Conservation (phyloP, 225 moss, liverwort and hornwort species). For the Physcomitrium patens region DNA sequence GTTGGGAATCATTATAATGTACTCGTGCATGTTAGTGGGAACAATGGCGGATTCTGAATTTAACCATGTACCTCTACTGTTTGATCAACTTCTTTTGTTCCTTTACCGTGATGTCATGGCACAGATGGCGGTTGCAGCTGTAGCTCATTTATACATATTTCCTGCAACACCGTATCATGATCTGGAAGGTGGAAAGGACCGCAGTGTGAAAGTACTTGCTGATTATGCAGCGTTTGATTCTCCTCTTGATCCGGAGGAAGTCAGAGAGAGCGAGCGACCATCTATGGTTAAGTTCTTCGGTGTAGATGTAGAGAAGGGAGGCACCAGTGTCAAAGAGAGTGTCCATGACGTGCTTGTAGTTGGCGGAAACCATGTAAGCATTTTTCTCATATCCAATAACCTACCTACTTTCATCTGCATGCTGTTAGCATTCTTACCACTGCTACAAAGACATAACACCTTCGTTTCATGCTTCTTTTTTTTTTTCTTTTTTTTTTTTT, state of each 20-base stretch:
- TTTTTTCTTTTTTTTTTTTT: too few species aligned
- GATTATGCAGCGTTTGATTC: slow-evolving; percentile 96
- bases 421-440: neutral
- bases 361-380: slow-evolving; percentile 90
- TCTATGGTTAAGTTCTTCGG: slow-evolving; percentile 68
- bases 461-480: slow-evolving; percentile 3
- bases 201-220: slow-evolving; percentile 84
- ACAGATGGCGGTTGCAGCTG: slow-evolving; percentile 96
- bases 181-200: slow-evolving; percentile 73
- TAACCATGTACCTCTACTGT: neutral
- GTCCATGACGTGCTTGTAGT: slow-evolving; percentile 92
- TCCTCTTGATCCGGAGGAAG: slow-evolving; percentile 94
- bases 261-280: slow-evolving; percentile 87
- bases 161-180: slow-evolving; percentile 92
- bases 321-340: slow-evolving; percentile 89
- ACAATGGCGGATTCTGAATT: slow-evolving; percentile 12
- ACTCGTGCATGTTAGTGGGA: neutral
- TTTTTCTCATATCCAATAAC: neutral
- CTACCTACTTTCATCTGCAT: neutral
- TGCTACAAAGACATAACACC: neutral
- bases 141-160: slow-evolving; percentile 91
- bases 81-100: slow-evolving; percentile 29
- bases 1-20: too few species aligned
- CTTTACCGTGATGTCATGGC: slow-evolving; percentile 3
- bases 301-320: slow-evolving; percentile 62